A percentile compares a stretch with the other conserved stretches of the same genome.
These are phyloP conservation scores for Mesotaenium endlicherianum DNA, from an alignment of 139 green algal genomes.

Conservation along the genomic window DNA sequence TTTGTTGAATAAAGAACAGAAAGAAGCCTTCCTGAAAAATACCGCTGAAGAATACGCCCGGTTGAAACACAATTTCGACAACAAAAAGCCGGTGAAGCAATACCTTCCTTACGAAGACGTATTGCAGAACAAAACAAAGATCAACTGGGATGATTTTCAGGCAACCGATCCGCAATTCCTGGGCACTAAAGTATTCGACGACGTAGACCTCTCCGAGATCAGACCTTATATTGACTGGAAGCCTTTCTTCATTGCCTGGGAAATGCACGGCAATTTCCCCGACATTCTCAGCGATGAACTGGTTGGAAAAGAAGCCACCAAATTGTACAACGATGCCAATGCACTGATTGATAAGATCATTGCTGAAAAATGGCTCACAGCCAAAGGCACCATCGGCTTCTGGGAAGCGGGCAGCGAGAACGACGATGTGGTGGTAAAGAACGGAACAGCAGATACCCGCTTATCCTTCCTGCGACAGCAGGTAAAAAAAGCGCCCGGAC, in stretches of 20 bases:
- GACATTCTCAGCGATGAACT: conserved; percentile 99
- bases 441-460: conserved; percentile 30
- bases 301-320: conserved; percentile 90
- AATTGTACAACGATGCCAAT: conserved; percentile 88
- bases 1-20: conserved; percentile 71
- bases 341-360: conserved; percentile 74
- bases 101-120: conserved; percentile 67
- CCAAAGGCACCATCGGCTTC: conserved; percentile 83
- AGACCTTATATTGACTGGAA: conserved; percentile 97
- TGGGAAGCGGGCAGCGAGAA: conserved; percentile 84
- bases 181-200: conserved; percentile 72
- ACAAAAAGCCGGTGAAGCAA: conserved; percentile 87
- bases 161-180: conserved; percentile 72
- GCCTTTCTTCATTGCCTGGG: conserved; percentile 98
- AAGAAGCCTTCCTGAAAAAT: conserved; percentile 72
- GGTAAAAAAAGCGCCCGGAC: conserved; percentile 76
- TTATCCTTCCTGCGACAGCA: conserved; percentile 65
- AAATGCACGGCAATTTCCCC: conserved; percentile 93
- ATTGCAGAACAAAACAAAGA: conserved; percentile 51
- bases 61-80: conserved; percentile 80
- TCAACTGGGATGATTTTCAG: conserved; percentile 94
- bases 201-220: conserved; percentile 80
- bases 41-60: conserved; percentile 81
- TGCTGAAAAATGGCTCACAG: conserved; percentile 72
- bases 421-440: conserved; percentile 86